Evolutionary conservation across 148 eudicot species (phyloP), one percentile per base, ranked within the genome.

Genomic region (Rhododendron mucronatum): DNA sequence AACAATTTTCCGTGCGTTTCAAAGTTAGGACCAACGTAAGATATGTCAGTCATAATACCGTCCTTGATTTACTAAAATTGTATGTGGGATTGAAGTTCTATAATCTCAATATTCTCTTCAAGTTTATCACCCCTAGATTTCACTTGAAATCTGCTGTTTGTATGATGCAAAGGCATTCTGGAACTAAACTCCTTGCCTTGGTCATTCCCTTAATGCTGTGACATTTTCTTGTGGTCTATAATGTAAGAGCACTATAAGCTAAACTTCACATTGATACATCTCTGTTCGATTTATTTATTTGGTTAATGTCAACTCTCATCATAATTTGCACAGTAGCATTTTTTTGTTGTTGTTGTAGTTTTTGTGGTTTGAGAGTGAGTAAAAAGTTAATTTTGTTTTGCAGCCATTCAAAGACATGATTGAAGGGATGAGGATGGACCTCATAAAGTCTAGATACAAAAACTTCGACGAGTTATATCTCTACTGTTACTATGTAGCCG

Each of bases 361-460:
- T 83, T 16, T 83, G 26, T 3, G 65, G 33, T 50, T 74, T 16
- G 9, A 47, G 37, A 83, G 14, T 7, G 4, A 18, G 16, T 3
- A 5, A 5, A 71, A 55, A 18, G 74, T 18, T 1, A 28, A 0
- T 84, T 53, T 81, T 86, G 1, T 41, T 59, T 87, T 85, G 87
- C 95, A 97, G 99, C 98, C 98, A 63, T 97, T 97, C 88, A 97
- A 94, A 91, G 99, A 97, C 88, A 97, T 97, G 99, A 92, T 97
- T 45, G 99, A 97, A 87, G 99, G 99, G 74, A 97, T 97, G 99
- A 90, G 99, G 84, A 88, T 93, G 92, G 99, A 97, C 89, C 96
- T 97, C 0, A 89, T 85, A 85, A 97, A 97, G 85, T 97, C 98
- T 0, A 91, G 98, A 95, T 97, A 97, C 91, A 88, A 89, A 67